Evolutionary conservation across 2,329 filamentous ascomycete genomes (phyloP), one percentile per base, ranked within the genome.

Genomic region (Aspergillus nomiae): DNA sequence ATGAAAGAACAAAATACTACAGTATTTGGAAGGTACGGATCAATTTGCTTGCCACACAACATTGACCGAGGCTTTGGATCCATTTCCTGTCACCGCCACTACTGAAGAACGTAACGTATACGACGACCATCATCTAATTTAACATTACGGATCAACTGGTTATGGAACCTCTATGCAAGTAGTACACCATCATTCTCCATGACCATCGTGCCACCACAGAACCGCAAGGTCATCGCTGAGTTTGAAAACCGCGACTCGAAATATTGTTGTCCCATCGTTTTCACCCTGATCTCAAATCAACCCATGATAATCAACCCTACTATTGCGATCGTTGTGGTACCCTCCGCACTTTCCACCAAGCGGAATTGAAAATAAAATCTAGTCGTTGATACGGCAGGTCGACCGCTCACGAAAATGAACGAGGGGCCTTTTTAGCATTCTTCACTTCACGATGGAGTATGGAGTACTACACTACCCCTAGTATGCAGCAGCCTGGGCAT

Each of bases 81-180:
- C 32, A 10, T n/a, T 36, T 38, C 21, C 21, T 54, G 51, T 54
- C 51, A 54, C 51, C 51, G 51, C 51, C 51, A 54, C 32, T 38
- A 54, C 30, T 54, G n/a, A 32, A 54, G 30, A 54, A 34, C 51
- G 51, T 54, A 54, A 54, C 21, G 12, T 54, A 54, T 54, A 38
- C 51, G 51, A 54, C 34, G 51, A 54, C 34, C 16, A 54, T 21
- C 19, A 36, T 26, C 32, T 54, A 54, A n/a, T 12, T 24, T 36
- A 54, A 26, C 30, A 54, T 54, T 21, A 38, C n/a, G 51, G 51
- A 38, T 54, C 51, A 26, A 34, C 34, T 24, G 50, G n/a, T 54
- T 24, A 54, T 54, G 50, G 50, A 24, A 34, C 30, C 28, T 30
- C 14, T 32, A 54, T 38, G 34, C 51, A 19, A 54, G 32, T 54